These are phyloP conservation scores for Fusarium transvaalense DNA, from an alignment of 2,329 filamentous ascomycete species.

Conservation along the genomic window DNA sequence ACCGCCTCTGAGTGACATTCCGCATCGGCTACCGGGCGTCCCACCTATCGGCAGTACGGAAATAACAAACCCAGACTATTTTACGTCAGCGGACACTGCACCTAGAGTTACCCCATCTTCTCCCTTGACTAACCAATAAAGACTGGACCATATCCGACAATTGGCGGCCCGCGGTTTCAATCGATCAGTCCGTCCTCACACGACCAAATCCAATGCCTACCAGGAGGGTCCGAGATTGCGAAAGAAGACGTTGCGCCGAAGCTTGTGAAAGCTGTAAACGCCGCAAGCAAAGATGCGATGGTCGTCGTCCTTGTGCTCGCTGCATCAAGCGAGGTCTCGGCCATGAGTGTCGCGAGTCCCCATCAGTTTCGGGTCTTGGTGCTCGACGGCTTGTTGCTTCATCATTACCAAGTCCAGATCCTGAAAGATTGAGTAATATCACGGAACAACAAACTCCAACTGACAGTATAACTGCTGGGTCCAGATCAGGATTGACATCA, in stretches of 20 bases:
- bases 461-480: conserved; percentile 21
- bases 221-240: conserved; percentile 43
- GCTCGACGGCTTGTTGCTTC: conserved; percentile 41
- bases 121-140: conserved; percentile 33
- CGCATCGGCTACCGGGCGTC: conserved; percentile 14
- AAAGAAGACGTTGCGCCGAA: conserved; percentile 45
- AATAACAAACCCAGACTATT: background rate
- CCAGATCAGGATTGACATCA: conserved; percentile 22
- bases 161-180: conserved; percentile 37
- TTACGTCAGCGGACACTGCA: conserved; percentile 13
- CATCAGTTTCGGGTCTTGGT: background rate
- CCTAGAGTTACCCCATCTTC: conserved; percentile 17
- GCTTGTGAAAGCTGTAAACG: conserved; percentile 47
- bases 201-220: conserved; percentile 40
- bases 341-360: conserved; percentile 41
- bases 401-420: conserved; percentile 45
- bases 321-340: conserved; percentile 44
- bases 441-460: conserved; percentile 34
- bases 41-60: background rate
- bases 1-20: background rate
- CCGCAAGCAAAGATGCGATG: conserved; percentile 46
- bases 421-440: conserved; percentile 41
- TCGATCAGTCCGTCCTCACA: conserved; percentile 10
- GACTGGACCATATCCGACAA: conserved; percentile 38
- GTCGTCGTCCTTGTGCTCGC: conserved; percentile 42